phyloP scores from a whole-genome alignment of 805 yeast genomes.

The Pichia nanzhaoensis region DNA sequence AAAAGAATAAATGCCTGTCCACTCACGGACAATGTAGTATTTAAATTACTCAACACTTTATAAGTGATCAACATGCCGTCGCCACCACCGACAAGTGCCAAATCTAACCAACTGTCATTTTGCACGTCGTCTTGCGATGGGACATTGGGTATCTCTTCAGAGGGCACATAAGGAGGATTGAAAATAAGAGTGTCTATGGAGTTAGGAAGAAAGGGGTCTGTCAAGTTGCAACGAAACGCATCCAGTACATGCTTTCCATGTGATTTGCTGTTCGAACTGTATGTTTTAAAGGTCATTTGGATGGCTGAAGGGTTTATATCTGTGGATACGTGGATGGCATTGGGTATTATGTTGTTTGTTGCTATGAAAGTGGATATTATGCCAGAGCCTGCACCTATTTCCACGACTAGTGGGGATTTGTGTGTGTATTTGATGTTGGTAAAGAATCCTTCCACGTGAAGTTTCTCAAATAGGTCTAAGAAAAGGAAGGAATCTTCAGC shows the following conservation, averaged over 20 bases:
- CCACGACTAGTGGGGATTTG: conserved; percentile 54
- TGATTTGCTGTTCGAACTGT: conserved; percentile 18
- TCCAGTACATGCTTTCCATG: conserved; percentile 32
- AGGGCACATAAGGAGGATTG: conserved; percentile 97
- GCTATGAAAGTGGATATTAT: conserved; percentile 74
- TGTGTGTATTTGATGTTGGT: conserved; percentile 6
- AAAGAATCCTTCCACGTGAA: conserved; percentile 30
- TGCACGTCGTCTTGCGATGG: conserved; percentile 43
- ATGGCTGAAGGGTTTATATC: conserved; percentile 83
- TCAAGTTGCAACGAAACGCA: conserved; percentile 50
- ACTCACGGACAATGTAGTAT: conserved; percentile 39
- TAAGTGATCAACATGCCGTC: conserved; percentile 88
- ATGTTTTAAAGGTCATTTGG: conserved; percentile 40
- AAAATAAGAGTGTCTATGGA: conserved; percentile 70
- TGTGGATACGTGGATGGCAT: conserved; percentile 54
- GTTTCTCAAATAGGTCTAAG: conserved; percentile 71
- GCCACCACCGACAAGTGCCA: conserved; percentile 84
- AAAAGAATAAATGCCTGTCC: conserved; percentile 88
- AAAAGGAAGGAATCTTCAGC: conserved; percentile 87
- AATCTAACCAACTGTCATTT: conserved; percentile 64
- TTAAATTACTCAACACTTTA: conserved; percentile 48
- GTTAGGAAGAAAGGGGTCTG: conserved; percentile 39
- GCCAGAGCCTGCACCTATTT: conserved; percentile 92
- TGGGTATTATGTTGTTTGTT: conserved; percentile 42
- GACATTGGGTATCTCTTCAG: conserved; percentile 58